Evolutionary conservation across 306 rosid genomes (phyloP), one percentile per base, ranked within the genome.

Genomic region (Prunus dulcis): DNA sequence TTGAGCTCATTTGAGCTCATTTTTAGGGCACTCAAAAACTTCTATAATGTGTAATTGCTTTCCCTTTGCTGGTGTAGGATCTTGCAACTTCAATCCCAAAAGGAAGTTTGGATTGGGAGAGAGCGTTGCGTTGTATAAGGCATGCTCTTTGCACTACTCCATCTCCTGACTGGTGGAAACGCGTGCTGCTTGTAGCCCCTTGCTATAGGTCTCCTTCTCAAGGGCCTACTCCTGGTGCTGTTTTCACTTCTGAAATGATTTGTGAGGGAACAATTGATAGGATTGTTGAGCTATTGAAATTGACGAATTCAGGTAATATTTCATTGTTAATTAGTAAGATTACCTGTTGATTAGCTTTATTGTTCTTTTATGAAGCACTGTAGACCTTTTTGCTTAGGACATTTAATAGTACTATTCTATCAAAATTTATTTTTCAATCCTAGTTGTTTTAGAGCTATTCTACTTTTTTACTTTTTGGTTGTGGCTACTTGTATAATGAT

Each of bases 151-250:
- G 96, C 34, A 83, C 96, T 53, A 90, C 96, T 74, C 99, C 99
- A 62, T 95, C 99, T 64, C 99, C 99, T 67, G 99, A 95, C 67
- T 95, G 99, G 99, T 95, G 99, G 99, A 95, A 91, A 86, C 96
- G 97, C 15, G 97, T 92, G 78, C 91, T 95, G 76, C 88, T 95
- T n/a, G 84, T 92, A 25, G 97, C 95, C 82, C 90, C 96, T 60
- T 78, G 88, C 89, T 87, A 89, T 86, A 95, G 91, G 86, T 69
- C 84, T 83, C 69, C 87, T 69, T 57, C 96, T 80, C 99, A 90
- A 80, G 91, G 71, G 61, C 81, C 86, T 79, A 86, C 89, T 68
- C 92, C 97, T 75, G 99, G 99, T 84, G 97, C 97, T 75, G 97
- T 95, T 76, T 95, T 95, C 83, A 92, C 95, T 75, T 82, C 99